Evolutionary conservation across 2,329 filamentous ascomycete species (phyloP), one percentile per base, ranked within the genome.

Genomic region (Diaporthe sp.): DNA sequence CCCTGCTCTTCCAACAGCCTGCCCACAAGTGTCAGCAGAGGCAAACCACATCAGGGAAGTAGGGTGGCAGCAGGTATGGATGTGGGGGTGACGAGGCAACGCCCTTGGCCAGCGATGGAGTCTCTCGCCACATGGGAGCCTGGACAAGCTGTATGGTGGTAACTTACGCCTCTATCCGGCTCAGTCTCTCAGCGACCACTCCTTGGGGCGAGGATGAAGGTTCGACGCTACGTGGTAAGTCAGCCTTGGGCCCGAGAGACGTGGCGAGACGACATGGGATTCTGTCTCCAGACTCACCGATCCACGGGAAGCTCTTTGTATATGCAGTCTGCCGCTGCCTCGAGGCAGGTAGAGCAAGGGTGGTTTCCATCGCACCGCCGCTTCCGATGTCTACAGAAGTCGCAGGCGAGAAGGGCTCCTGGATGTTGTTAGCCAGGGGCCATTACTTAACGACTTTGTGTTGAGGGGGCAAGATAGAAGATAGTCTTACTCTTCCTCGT

Each of bases 341-440:
- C 84, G 55, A 78, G 78, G 75, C 84, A 85, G 3, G 84, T 85
- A 60, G 83, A 83, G 75, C 84, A 85, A 10, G 84, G 84, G 53
- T 79, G 81, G 73, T 84, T 82, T 49, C 84, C 84, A 73, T 85
- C 83, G 77, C 84, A 85, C 73, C 83, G 79, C 72, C 83, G 80
- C 77, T 85, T 85, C 42, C 84, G 80, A 75, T 84, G 82, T 60
- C 84, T 74, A 78, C 84, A 85, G 75, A 85, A 85, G 77, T 86
- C 84, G 78, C 84, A 86, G 72, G 84, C 84, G 76, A 86, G 79
- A 34, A 84, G 80, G 60, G 83, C 84, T 39, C 84, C 84, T 67
- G 67, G 46, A 55, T 37, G 58, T 39, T 44, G 73, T 80, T 77
- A 81, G 81, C 73, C 71, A 55, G 25, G 34, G 19, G 3, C 1